These are phyloP conservation scores for Berkeleyomyces basicola DNA, from an alignment of 2,329 filamentous ascomycete species.

Conservation along the genomic window DNA sequence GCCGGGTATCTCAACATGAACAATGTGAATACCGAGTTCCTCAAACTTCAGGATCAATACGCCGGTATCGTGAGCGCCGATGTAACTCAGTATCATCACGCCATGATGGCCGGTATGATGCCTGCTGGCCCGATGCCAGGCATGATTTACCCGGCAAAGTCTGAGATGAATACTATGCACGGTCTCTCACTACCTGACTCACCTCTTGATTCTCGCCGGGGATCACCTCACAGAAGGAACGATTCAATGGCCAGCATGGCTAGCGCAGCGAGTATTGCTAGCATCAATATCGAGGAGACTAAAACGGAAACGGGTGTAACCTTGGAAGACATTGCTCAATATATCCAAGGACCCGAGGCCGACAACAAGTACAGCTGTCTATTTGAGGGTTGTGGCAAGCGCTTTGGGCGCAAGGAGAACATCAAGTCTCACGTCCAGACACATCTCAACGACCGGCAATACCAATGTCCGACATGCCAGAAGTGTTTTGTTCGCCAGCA, in stretches of 20 bases:
- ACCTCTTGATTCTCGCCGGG: slow-evolving; percentile 10
- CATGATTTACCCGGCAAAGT: slow-evolving; percentile 10
- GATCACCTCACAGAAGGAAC: slow-evolving; percentile 33
- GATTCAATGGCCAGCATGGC: slow-evolving; percentile 42
- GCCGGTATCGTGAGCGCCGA: slow-evolving; percentile 3
- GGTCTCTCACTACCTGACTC: not conserved
- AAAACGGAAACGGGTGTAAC: slow-evolving; percentile 71
- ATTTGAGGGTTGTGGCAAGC: slow-evolving; percentile 67
- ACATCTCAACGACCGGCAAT: slow-evolving; percentile 90
- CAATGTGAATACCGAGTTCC: slow-evolving; percentile 28
- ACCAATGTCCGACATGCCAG: slow-evolving; percentile 77
- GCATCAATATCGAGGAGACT: slow-evolving; percentile 47
- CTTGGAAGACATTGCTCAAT: slow-evolving; percentile 63
- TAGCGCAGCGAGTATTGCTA: slow-evolving; percentile 42
- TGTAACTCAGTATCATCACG: slow-evolving; percentile 10
- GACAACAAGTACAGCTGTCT: slow-evolving; percentile 67
- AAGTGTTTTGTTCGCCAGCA: slow-evolving; percentile 97
- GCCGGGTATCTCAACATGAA: slow-evolving; percentile 41
- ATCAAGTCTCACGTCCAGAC: slow-evolving; percentile 98
- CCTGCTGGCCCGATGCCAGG: not conserved
- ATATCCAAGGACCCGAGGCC: slow-evolving; percentile 55
- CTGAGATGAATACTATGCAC: not conserved
- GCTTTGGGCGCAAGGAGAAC: slow-evolving; percentile 94
- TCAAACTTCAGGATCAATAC: slow-evolving; percentile 21
- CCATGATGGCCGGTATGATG: slow-evolving; percentile 13